A percentile compares a stretch with the other conserved stretches of the same genome.
Evolutionary conservation across 2,329 filamentous ascomycete species (phyloP).

Genomic region (Fusarium metavorans): DNA sequence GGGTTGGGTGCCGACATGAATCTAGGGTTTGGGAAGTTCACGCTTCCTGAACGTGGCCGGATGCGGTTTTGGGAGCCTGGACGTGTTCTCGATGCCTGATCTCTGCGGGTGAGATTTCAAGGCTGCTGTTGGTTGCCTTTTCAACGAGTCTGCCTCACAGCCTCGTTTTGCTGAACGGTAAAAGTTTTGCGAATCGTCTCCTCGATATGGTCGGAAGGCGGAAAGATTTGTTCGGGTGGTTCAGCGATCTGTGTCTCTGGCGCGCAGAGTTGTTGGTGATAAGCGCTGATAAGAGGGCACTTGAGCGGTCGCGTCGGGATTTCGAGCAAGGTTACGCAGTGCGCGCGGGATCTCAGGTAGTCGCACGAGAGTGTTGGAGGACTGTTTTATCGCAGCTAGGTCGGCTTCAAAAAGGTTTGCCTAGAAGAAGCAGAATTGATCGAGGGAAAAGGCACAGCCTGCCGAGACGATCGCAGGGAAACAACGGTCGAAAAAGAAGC

Average conservation of each 20-base stretch:
- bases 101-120: constrained; percentile 24
- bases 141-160: constrained; percentile 15
- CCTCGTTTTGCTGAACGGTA: constrained; percentile 1
- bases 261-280: constrained; percentile 22
- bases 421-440: constrained; percentile 7
- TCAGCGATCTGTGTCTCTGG: background rate
- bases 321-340: constrained; percentile 4
- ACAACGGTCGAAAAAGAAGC: background rate
- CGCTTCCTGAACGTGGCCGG: constrained; percentile 26
- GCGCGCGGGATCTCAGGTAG: constrained; percentile 2
- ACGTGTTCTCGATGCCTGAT: constrained; percentile 37
- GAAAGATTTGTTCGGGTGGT: background rate
- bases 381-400: constrained; percentile 20
- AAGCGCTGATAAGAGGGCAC: constrained; percentile 16
- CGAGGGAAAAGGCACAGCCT: constrained; percentile 27
- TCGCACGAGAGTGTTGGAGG: constrained; percentile 5
- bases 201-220: background rate
- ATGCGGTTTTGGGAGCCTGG: constrained; percentile 14
- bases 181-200: constrained; percentile 4
- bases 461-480: constrained; percentile 6
- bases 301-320: constrained; percentile 11
- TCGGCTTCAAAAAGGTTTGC: constrained; percentile 4
- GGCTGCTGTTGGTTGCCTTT: constrained; percentile 23
- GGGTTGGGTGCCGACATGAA: constrained; percentile 64
- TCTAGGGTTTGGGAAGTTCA: constrained; percentile 3